Percentiles rank a stretch among this genome's conserved stretches.
phyloP scores from a whole-genome alignment of 345 rosid genomes.

The Trapa incisa region DNA sequence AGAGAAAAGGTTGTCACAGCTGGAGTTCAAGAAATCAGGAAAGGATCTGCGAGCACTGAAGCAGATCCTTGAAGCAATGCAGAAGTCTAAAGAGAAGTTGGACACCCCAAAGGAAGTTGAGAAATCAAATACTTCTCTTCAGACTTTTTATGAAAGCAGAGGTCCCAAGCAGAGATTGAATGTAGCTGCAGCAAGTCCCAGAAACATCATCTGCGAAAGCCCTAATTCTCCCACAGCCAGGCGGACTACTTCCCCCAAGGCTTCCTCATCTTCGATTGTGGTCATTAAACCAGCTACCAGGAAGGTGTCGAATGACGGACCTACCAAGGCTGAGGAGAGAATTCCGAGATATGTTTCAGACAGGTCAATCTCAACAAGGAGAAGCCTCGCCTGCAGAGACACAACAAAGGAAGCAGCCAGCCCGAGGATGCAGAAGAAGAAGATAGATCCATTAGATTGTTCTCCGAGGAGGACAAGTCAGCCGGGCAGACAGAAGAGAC shows the following conservation, averaged over 20 bases:
- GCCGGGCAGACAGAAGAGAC: constrained; percentile 29
- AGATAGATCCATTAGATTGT: constrained; percentile 37
- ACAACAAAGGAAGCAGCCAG: constrained; percentile 25
- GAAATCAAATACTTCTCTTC: constrained; percentile 16
- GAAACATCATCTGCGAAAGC: constrained; percentile 12
- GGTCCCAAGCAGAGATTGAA: constrained; percentile 22
- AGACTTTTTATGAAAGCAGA: constrained; percentile 7
- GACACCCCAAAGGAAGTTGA: constrained; percentile 31
- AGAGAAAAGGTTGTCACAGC: constrained; percentile 64
- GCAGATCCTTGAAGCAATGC: constrained; percentile 80
- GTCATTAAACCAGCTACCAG: constrained; percentile 35
- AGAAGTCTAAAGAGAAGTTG: constrained; percentile 37
- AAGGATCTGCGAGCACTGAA: constrained; percentile 83
- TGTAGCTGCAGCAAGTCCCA: constrained; percentile 8
- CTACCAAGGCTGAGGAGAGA: constrained; percentile 25
- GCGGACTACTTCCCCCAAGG: constrained; percentile 24
- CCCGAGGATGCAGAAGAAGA: constrained; percentile 43
- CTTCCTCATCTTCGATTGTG: constrained; percentile 28
- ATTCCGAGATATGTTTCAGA: constrained; percentile 22
- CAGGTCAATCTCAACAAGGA: constrained; percentile 12
- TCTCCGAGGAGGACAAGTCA: constrained; percentile 32
- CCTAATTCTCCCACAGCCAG: constrained; percentile 23
- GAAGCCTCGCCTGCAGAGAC: constrained; percentile 9
- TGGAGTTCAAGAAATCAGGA: constrained; percentile 61
- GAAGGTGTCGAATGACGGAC: constrained; percentile 27